Base-by-base conservation (phyloP, 768 basidiomycete species). In the Leucosporidium scottii region DNA sequence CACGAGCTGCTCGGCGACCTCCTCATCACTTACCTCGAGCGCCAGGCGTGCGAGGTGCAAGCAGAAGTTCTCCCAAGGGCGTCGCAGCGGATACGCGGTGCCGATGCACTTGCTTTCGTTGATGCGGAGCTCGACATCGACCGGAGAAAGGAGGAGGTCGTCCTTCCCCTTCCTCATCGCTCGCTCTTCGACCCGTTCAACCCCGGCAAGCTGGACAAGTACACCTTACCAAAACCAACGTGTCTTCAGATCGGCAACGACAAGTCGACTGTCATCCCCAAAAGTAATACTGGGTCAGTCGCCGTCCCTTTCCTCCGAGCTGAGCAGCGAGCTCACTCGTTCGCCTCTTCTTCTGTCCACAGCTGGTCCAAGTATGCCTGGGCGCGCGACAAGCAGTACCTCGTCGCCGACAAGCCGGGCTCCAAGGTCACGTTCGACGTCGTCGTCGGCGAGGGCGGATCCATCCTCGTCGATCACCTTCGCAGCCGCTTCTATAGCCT, bases 1-100 rank as follows among this genome's bases (percentile, higher is more conserved):
- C 93, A 98, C 76, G 85, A 86, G 64, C 77, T 96, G 51, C 82
- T 98, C 71, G 79, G 88, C n/a, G 94, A 96, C 77, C 83, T 91
- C 31, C 83, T 98, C 72, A 82, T 87, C 69, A 84, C 89, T 5
- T 98, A 92, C 79, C 83, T 98, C 78, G 88, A 94, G 78, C 83
- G 84, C 34, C 90, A 93, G 77, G 85, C 90, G 61, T 98, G 93
- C 77, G 78, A 82, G 10, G 86, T 64, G 1, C 63, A 71, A 30
- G 10, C 36, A 0, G 63, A 67, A 28, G 27, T 71, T 15, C 28
- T 67, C 48, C 44, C 27, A 13, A 36, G 3, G 62, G 66, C 20
- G 28, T 23, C 36, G 10, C 15, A 2, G 13, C 48, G 48, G 7
- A 1, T 10, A 34, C 48, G 59, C 8, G 17, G 27, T 10, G 7